Base-by-base conservation (phyloP, 495 filamentous ascomycete species). In the Aspergillus affinis region DNA sequence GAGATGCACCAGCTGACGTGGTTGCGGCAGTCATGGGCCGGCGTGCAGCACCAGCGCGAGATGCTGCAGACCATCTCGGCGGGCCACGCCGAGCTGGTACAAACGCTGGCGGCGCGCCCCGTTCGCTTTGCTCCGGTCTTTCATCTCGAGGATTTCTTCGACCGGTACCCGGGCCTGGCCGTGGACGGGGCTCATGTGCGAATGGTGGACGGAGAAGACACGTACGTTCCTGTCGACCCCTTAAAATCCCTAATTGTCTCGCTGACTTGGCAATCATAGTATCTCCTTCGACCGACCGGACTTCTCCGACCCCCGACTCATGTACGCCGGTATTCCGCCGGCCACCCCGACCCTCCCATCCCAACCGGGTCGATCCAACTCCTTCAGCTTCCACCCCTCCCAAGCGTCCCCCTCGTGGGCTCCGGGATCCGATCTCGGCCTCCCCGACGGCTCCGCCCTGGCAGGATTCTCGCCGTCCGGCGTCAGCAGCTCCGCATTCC, bases 81-180 rank as follows among this genome's bases (percentile, higher is more conserved):
- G 15, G 88, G 84, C 29, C 91, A 95, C 62, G 78, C 84, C 1
- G 88, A 90, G 65, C 77, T 93, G 8, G 86, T 92, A 19, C 87
- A 89, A 58, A 86, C 85, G 17, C 74, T 91, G 2, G 82, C 86
- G 6, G 86, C 78, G 46, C 85, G 81, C 54, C 79, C 84, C 13
- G 81, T 85, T 72, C 84, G 88, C 4, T 91, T 90, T 60, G 87
- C 86, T 5, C 86, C 90, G 0, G 88, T 88, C 17, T 93, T 93
- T 64, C 88, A 92, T 57, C 81, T 92, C 4, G 91, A 95, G 61
- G 90, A 92, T 63, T 95, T 95, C 70, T 88, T 93, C 65, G 90
- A 93, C 65, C 83, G 91, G 20, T 95, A 95, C 65, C 78, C 79
- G 0, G 82, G 79, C 10, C 63, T 79, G 36, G 65, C 69, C 1